Conservation (phyloP, 257 asterid species). For the Paulownia fortunei region DNA sequence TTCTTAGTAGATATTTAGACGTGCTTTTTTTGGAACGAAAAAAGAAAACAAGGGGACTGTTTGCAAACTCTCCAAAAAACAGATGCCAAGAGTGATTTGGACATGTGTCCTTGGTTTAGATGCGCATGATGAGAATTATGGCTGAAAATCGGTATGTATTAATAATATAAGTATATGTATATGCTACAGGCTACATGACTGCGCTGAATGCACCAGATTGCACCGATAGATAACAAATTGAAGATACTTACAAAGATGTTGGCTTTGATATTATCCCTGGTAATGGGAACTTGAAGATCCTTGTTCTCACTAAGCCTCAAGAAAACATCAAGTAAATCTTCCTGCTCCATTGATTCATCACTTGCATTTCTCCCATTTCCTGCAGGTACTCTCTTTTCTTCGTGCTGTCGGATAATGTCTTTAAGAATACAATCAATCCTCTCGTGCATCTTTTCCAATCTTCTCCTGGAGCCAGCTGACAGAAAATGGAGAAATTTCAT, state of each 20-base stretch:
- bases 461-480: conserved; percentile 30
- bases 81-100: no score
- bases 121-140: no score
- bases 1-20: no score
- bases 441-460: conserved; percentile 29
- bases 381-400: conserved; percentile 14
- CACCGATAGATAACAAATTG: background rate
- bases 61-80: no score
- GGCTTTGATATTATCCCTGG: conserved; percentile 4
- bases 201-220: no score
- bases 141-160: no score
- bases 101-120: no score
- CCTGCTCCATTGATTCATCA: conserved; percentile 23
- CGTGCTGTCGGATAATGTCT: conserved; percentile 34
- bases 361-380: no score
- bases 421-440: conserved; percentile 35
- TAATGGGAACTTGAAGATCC: background rate
- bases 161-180: no score
- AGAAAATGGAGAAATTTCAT: conserved; percentile 35
- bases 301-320: conserved; percentile 21
- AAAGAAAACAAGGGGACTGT: no score
- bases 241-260: conserved; percentile 1
- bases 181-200: background rate
- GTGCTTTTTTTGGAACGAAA: no score
- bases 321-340: conserved; percentile 34